Conservation (phyloP, 2,329 filamentous ascomycete species). For the Pseudogymnoascus sp. region DNA sequence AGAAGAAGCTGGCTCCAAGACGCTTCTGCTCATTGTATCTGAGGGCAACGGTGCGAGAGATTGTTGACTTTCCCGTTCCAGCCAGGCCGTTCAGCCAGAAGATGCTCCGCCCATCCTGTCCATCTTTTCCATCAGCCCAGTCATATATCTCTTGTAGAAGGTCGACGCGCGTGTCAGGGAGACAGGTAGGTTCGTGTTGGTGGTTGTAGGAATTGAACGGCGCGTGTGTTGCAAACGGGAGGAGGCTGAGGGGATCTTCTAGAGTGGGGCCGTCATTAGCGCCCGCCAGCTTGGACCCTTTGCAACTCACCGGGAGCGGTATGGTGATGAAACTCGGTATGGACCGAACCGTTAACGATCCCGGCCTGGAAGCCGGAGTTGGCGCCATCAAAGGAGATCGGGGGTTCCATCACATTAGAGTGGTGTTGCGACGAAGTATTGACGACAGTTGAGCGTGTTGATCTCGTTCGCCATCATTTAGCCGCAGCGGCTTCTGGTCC, state of each 20-base stretch:
- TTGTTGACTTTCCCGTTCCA: conserved; percentile 30
- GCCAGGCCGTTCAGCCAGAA: conserved; percentile 32
- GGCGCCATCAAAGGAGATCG: conserved; percentile 13
- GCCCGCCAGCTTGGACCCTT: conserved; percentile 16
- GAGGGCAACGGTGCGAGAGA: conserved; percentile 28
- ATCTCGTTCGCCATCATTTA: conserved; percentile 11
- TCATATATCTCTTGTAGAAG: conserved; percentile 19
- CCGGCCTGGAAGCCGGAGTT: conserved; percentile 19
- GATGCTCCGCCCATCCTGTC: conserved; percentile 15
- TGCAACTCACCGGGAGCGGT: conserved; percentile 10
- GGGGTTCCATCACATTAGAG: conserved; percentile 16
- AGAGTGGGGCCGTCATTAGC: conserved; percentile 15
- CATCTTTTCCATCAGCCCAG: conserved; percentile 16
- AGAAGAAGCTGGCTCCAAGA: no score
- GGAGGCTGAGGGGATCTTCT: neutral
- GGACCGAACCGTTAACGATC: conserved; percentile 17
- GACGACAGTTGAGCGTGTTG: conserved; percentile 13
- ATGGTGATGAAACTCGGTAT: conserved; percentile 18
- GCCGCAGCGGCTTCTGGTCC: neutral
- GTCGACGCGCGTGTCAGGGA: conserved; percentile 20
- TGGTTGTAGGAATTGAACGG: conserved; percentile 17
- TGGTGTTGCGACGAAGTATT: conserved; percentile 12
- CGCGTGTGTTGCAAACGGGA: conserved; percentile 15
- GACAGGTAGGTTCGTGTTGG: conserved; percentile 21
- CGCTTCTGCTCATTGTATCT: conserved; percentile 9